These are phyloP conservation scores for Ustilago xerochloae DNA, from an alignment of 1,284 basidiomycete species.

Conservation along the genomic window DNA sequence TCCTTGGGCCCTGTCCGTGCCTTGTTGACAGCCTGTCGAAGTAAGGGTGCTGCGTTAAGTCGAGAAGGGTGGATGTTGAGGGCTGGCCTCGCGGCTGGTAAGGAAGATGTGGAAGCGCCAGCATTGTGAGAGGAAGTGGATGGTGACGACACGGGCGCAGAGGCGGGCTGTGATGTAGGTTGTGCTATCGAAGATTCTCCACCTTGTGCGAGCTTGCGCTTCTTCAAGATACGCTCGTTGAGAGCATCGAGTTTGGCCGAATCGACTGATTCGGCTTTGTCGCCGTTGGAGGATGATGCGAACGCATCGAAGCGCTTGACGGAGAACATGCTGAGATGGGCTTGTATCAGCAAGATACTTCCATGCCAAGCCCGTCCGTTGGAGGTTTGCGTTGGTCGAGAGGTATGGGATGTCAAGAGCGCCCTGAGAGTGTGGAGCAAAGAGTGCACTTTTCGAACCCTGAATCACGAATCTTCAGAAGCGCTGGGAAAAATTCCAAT, in stretches of 20 bases:
- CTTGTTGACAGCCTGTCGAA: conserved; percentile 47
- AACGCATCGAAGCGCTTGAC: conserved; percentile 56
- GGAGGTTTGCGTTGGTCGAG: not conserved
- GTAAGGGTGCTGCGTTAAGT: conserved; percentile 43
- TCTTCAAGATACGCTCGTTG: conserved; percentile 48
- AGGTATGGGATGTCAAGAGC: not conserved
- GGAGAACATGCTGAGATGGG: conserved; percentile 52
- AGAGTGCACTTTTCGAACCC: conserved; percentile 4
- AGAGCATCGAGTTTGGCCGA: conserved; percentile 50
- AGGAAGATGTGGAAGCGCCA: conserved; percentile 8
- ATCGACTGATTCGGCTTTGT: conserved; percentile 10
- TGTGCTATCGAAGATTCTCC: not conserved
- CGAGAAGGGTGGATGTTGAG: conserved; percentile 59
- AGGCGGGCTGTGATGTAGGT: not conserved
- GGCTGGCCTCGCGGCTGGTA: conserved; percentile 14
- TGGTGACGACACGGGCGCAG: not conserved
- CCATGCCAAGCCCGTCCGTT: not conserved
- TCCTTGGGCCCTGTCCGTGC: conserved; percentile 34
- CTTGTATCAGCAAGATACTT: too few species aligned
- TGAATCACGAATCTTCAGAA: not conserved
- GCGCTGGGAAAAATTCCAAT: conserved; percentile 5
- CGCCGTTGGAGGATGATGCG: conserved; percentile 3
- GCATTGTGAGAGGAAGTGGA: not conserved
- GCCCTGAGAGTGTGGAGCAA: conserved; percentile 7
- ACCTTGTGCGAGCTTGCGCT: conserved; percentile 32